A percentile compares a stretch with the other conserved stretches of the same genome.
These are phyloP conservation scores for Potentilla sterilis DNA, from an alignment of 306 rosid species.

Conservation along the genomic window DNA sequence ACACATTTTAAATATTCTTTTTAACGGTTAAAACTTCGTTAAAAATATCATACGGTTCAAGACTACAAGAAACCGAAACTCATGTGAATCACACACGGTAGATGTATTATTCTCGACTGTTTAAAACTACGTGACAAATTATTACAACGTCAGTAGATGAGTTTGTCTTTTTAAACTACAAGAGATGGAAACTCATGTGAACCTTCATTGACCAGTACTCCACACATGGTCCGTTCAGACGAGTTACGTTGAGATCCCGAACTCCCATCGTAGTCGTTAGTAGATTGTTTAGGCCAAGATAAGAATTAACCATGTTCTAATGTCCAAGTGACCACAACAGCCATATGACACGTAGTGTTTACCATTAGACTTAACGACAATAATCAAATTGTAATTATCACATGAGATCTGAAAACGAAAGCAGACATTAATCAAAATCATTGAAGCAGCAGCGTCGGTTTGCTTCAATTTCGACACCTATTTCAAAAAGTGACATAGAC, in stretches of 20 bases:
- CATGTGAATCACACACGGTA: background rate
- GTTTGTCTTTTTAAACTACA: too few species aligned
- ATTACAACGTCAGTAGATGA: too few species aligned
- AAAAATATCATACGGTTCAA: background rate
- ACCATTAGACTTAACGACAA: background rate
- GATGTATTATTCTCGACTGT: too few species aligned
- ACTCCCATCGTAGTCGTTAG: background rate
- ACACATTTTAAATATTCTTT: background rate
- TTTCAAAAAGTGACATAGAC: background rate
- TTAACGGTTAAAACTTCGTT: background rate
- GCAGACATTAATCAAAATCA: background rate
- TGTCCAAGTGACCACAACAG: background rate
- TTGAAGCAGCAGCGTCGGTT: background rate
- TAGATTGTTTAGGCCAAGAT: background rate
- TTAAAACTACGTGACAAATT: too few species aligned
- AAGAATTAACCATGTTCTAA: background rate
- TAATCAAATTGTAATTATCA: background rate
- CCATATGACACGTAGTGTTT: background rate
- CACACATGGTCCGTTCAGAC: background rate
- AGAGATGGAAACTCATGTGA: background rate
- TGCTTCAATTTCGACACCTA: slow-evolving; percentile 1
- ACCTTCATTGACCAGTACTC: background rate
- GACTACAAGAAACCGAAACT: background rate
- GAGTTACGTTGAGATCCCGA: background rate
- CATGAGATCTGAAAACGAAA: background rate